Conservation (phyloP, 2,329 filamentous ascomycete species). For the Aspergillus ochraceoroseus region DNA sequence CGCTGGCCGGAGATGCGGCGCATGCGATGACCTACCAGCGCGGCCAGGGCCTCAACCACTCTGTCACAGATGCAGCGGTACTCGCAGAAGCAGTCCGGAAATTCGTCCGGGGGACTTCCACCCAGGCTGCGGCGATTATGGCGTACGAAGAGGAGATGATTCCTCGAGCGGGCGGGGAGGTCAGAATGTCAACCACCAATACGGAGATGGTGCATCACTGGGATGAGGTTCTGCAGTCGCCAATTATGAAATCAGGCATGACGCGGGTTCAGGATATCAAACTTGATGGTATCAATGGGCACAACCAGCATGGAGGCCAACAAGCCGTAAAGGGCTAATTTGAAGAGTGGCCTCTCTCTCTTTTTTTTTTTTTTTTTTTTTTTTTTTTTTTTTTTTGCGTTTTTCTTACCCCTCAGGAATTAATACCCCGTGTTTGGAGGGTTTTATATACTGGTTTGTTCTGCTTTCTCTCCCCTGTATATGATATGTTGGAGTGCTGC, state of each 20-base stretch:
- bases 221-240: slow-evolving; percentile 24
- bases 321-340: no score
- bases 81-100: slow-evolving; percentile 17
- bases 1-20: slow-evolving; percentile 56
- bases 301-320: no score
- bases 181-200: slow-evolving; percentile 43
- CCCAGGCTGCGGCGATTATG: slow-evolving; percentile 19
- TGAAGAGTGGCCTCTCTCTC: no score
- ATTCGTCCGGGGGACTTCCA: slow-evolving; percentile 10
- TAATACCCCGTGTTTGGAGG: no score
- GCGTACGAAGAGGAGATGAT: slow-evolving; percentile 38
- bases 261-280: slow-evolving; percentile 7
- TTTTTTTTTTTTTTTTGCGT: no score
- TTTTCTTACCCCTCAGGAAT: no score
- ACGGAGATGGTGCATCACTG: slow-evolving; percentile 47
- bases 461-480: no score
- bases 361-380: no score
- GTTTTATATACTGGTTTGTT: no score
- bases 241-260: slow-evolving; percentile 17
- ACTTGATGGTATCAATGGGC: no score
- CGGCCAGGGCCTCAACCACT: slow-evolving; percentile 54
- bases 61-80: slow-evolving; percentile 38
- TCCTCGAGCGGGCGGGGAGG: slow-evolving; percentile 43
- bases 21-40: slow-evolving; percentile 58
- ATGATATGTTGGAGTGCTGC: no score